Base-by-base conservation (phyloP, 2,329 filamentous ascomycete species). In the Aspergillus sp. region DNA sequence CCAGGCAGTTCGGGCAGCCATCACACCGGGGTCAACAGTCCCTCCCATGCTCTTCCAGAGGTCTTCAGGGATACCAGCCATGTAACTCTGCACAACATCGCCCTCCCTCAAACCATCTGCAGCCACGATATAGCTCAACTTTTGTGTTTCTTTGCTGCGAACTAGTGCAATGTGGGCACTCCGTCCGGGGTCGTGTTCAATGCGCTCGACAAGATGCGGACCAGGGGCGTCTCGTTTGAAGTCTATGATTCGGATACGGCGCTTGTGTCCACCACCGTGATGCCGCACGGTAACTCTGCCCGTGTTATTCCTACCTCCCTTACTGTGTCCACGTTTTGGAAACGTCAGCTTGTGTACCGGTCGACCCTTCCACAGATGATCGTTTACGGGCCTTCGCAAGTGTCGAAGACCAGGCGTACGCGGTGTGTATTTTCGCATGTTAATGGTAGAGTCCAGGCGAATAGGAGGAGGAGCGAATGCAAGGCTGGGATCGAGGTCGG, bases 291-390 rank as follows among this genome's bases (percentile, higher is more conserved):
- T 96, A 60, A 99, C 85, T 63, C 85, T 82, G 22, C 95, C 96
- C 53, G 84, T 89, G 70, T 90, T 89, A 74, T 99, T 99, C 67
- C 95, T 86, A 43, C 95, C 95, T 75, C 95, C 96, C 74, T 96
- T 95, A 52, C 85, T 88, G 68, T 96, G 92, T 15, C 95, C 95
- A 74, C 93, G 93, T 75, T 97, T 96, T 38, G 92, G 86, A 68
- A 91, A 90, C 11, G 96, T 99, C 74, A 99, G 83, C 50, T 88
- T 85, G 34, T 90, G 81, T 64, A 89, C 87, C 1, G 95, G 91
- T 56, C 92, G 83, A 57, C 95, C 95, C 77, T 96, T 97, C 91
- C 91, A 98, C 45, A 99, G 80, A 75, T 99, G 95, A 69, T 97
- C 92, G 76, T 98, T 98, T 76, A 97, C 88, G 13, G 95, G 92